These are phyloP conservation scores for Pleurotus citrinopileatus DNA, from an alignment of 768 basidiomycete species.

Conservation along the genomic window DNA sequence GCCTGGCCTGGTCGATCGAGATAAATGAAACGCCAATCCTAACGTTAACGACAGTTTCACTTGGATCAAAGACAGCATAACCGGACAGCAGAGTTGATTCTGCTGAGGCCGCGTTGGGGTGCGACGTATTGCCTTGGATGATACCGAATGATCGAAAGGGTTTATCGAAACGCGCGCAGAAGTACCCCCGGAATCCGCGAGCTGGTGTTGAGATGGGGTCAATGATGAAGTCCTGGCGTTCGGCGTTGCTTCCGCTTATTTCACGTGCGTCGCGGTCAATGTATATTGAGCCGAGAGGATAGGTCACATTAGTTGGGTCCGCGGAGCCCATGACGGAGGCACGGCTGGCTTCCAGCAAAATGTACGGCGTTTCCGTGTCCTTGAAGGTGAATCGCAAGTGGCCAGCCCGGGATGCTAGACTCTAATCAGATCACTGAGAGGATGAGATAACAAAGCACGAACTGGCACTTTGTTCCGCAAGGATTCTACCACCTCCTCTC, in stretches of 20 bases:
- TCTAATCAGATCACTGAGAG: neutral
- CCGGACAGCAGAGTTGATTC: constrained; percentile 39
- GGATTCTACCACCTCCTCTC: constrained; percentile 37
- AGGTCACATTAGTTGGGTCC: constrained; percentile 28
- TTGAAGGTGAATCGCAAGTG: constrained; percentile 60
- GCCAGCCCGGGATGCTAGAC: constrained; percentile 60
- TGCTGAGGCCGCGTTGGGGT: constrained; percentile 20
- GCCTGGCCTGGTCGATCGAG: constrained; percentile 51
- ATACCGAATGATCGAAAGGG: constrained; percentile 44
- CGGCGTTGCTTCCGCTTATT: constrained; percentile 56
- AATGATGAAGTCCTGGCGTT: constrained; percentile 61
- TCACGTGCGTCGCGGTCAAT: constrained; percentile 41
- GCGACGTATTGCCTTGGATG: constrained; percentile 33
- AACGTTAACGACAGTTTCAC: constrained; percentile 35
- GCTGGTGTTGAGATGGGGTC: constrained; percentile 34
- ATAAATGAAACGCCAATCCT: constrained; percentile 62
- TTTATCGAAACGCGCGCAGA: constrained; percentile 43
- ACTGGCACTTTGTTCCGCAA: constrained; percentile 53
- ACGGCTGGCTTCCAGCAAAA: constrained; percentile 57
- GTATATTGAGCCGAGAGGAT: constrained; percentile 42
- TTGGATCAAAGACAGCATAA: constrained; percentile 34
- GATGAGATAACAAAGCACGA: constrained; percentile 12
- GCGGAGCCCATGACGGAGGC: constrained; percentile 45
- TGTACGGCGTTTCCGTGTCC: constrained; percentile 33
- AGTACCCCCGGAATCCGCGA: constrained; percentile 35